Conservation (phyloP, 306 rosid species). For the Prinsepia uniflora region DNA sequence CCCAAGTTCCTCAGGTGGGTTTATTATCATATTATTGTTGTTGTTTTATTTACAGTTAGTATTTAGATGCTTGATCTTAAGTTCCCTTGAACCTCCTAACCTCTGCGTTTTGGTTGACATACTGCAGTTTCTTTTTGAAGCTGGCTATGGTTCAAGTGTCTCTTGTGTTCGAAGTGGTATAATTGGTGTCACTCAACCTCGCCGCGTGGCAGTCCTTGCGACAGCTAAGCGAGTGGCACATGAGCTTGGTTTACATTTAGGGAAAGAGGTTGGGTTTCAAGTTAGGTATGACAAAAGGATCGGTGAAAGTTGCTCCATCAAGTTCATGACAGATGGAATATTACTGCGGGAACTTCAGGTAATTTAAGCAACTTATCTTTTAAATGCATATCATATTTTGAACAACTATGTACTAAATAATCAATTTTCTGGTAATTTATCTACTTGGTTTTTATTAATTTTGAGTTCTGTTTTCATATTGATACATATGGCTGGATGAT, state of each 20-base stretch:
- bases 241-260: conserved; percentile 75
- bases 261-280: conserved; percentile 88
- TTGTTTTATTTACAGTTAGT: conserved; percentile 1
- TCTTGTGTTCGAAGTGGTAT: conserved; percentile 44
- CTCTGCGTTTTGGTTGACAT: conserved; percentile 6
- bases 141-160: conserved; percentile 77
- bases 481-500: not conserved
- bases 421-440: not conserved
- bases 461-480: not conserved
- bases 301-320: conserved; percentile 75
- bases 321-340: conserved; percentile 97
- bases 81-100: conserved; percentile 11
- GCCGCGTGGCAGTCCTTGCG: conserved; percentile 92
- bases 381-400: conserved; percentile 9
- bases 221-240: conserved; percentile 89
- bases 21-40: conserved; percentile 1
- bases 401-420: not conserved
- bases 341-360: conserved; percentile 93
- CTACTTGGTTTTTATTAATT: not conserved
- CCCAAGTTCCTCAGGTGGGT: conserved; percentile 95
- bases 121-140: conserved; percentile 78
- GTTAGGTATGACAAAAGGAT: conserved; percentile 87
- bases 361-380: conserved; percentile 3
- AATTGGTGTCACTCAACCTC: conserved; percentile 95
- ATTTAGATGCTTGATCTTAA: conserved; percentile 13